Conservation (phyloP, 192 early-diverging fungal genomes). For the Bifiguratus adelaidae region DNA sequence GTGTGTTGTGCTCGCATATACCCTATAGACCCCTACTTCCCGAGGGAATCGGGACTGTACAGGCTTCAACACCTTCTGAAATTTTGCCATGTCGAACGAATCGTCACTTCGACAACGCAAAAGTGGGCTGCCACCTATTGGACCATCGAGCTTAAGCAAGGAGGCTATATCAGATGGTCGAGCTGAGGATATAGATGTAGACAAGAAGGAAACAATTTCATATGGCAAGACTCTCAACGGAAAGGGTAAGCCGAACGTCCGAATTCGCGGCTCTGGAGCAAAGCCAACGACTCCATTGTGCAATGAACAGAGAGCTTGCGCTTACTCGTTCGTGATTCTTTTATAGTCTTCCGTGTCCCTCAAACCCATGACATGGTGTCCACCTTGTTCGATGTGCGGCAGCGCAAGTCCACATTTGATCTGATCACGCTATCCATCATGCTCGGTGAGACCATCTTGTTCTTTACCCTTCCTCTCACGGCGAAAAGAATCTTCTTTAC, state of each 20-base stretch:
- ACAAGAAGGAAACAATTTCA: conserved; percentile 2
- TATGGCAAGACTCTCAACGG: conserved; percentile 27
- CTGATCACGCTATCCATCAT: conserved; percentile 52
- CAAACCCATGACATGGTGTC: conserved; percentile 64
- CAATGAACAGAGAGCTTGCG: no score
- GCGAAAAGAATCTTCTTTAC: conserved; percentile 53
- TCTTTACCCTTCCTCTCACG: conserved; percentile 47
- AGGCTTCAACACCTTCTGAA: no score
- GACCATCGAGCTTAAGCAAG: no score
- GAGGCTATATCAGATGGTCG: no score
- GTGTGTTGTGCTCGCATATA: no score
- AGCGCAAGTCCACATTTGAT: conserved; percentile 70
- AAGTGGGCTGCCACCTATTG: no score
- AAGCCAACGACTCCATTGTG: neutral
- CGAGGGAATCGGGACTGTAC: no score
- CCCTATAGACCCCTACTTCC: no score
- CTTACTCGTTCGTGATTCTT: neutral
- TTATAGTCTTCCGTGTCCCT: conserved; percentile 62
- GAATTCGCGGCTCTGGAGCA: neutral
- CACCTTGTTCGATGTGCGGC: conserved; percentile 57
- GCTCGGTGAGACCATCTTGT: conserved; percentile 49
- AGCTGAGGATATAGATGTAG: no score
- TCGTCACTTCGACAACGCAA: no score
- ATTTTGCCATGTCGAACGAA: no score
- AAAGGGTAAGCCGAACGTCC: conserved; percentile 13